Evolutionary conservation across 371 early-diverging fungal genomes (phyloP).

Genomic region (Batrachochytrium dendrobatidis): DNA sequence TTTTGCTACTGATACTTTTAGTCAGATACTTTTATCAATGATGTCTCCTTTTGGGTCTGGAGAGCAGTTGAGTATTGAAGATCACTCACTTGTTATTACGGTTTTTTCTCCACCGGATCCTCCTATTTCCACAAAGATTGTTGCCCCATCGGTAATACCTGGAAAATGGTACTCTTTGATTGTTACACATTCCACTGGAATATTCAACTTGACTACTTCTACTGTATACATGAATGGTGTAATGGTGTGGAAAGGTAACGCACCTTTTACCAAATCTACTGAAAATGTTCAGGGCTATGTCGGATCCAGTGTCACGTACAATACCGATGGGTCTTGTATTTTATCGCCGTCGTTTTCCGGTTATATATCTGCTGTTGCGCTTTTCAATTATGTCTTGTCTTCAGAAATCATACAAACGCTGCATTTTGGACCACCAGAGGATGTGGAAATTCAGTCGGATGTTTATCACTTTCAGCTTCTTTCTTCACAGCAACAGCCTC

Average conservation of each 20-base stretch:
- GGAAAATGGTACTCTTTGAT: background rate
- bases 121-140: background rate
- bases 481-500: conserved; percentile 8
- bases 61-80: background rate
- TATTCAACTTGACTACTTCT: conserved; percentile 5
- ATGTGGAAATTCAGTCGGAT: background rate
- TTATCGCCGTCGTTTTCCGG: background rate
- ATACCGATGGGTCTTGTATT: background rate
- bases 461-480: conserved; percentile 11
- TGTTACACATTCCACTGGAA: background rate
- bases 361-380: conserved; percentile 4
- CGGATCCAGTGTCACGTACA: background rate
- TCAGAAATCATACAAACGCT: conserved; percentile 3
- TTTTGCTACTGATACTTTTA: background rate
- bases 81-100: background rate
- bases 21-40: background rate
- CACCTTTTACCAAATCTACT: background rate
- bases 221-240: background rate
- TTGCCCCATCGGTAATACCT: background rate
- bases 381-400: conserved; percentile 1
- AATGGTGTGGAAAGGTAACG: background rate
- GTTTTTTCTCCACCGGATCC: background rate
- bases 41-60: background rate
- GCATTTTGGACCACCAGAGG: background rate
- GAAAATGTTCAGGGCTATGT: background rate